Base-by-base conservation (phyloP, 257 asterid species). In the Echium plantagineum region DNA sequence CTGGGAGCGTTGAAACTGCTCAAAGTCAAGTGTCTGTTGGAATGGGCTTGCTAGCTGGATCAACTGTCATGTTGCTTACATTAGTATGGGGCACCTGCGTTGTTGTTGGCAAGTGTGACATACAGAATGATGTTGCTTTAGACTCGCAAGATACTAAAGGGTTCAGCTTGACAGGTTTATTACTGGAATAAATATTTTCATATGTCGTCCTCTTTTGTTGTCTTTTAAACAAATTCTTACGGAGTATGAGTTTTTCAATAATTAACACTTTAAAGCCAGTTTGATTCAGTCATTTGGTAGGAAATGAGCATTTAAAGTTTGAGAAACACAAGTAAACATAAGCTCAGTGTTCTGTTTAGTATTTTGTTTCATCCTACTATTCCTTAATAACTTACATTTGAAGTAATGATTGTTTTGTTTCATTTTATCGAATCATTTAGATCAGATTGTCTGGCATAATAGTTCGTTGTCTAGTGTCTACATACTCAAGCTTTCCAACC, bases 31-130 rank as follows among this genome's bases (percentile, higher is more conserved):
- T 78, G 35, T 71, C 75, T 5, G 59, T 82, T 53, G 84, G 85
- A 10, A 78, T 85, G 87, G 94, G 94, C 22, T 57, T 85, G 65
- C 79, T 85, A 1, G 82, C 89, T 0, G 94, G 94, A 49, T 75
- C 89, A 17, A 71, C 94, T 1, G 81, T 80, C 10, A 75, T 85
- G 87, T 76, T 71, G 55, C 72, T 85, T 18, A 82, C 94, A 3
- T 54, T 85, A 58, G 57, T 85, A 24, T 85, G 89, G 94, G 94
- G 94, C 5, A 8, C 56, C 22, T 78, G 83, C 24, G 59, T 82
- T 24, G 32, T 85, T 47, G 75, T 73, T 7, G 94, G 81, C 51
- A 85, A 87, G 71, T 76, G 80, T 35, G 83, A 85, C 60, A 74
- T 76, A 52, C 32, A 42, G 49, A 47, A 42, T 47, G 47, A 55